These are phyloP conservation scores for Penicillium sp. DNA, from an alignment of 2,329 filamentous ascomycete species.

Conservation along the genomic window DNA sequence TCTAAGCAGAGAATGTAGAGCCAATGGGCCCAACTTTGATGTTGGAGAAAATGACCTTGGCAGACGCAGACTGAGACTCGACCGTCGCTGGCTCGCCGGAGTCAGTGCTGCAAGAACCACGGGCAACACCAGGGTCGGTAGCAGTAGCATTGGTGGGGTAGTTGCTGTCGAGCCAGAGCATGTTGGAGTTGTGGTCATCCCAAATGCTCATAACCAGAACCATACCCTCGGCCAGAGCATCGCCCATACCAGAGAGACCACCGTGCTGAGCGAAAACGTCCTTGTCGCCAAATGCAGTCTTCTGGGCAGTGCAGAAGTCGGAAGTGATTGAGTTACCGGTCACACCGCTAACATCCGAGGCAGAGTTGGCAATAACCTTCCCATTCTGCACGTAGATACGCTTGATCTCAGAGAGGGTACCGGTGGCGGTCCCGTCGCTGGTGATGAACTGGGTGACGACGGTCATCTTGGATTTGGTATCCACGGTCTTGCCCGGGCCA, in stretches of 20 bases:
- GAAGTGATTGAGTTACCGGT: conserved; percentile 60
- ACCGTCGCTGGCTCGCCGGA: conserved; percentile 58
- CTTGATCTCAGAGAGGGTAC: conserved; percentile 63
- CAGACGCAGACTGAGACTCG: conserved; percentile 51
- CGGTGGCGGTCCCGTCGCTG: conserved; percentile 52
- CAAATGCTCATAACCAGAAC: conserved; percentile 65
- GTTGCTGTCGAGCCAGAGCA: conserved; percentile 74
- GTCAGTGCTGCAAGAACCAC: conserved; percentile 58
- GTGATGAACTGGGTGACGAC: conserved; percentile 70
- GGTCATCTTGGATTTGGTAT: conserved; percentile 64
- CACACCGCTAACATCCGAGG: conserved; percentile 52
- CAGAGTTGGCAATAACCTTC: conserved; percentile 61
- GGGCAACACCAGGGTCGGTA: conserved; percentile 53
- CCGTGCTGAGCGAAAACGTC: conserved; percentile 59
- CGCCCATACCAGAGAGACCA: conserved; percentile 59
- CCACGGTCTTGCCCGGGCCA: conserved; percentile 61
- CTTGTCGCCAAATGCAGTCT: conserved; percentile 59
- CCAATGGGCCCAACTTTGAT: conserved; percentile 63
- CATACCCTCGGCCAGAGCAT: conserved; percentile 61
- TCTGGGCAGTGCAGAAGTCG: conserved; percentile 61
- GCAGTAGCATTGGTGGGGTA: conserved; percentile 57
- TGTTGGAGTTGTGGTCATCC: conserved; percentile 69
- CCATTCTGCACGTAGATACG: conserved; percentile 69
- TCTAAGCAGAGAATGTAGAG: conserved; percentile 51
- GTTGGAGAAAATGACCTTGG: conserved; percentile 62